phyloP scores from a whole-genome alignment of 139 green algal species.

The Trebouxia sp. region DNA sequence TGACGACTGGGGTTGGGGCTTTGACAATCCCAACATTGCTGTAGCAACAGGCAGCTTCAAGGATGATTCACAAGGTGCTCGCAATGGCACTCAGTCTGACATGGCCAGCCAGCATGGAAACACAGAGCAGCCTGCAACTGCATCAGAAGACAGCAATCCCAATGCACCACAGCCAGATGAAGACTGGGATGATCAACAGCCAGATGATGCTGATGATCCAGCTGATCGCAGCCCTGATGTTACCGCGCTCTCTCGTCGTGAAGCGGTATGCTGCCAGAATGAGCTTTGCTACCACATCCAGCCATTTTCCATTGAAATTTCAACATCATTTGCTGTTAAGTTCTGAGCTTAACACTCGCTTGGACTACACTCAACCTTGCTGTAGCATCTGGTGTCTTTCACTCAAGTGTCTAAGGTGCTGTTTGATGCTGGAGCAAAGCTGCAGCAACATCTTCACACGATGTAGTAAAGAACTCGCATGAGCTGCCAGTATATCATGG shows the following conservation, averaged over 20 bases:
- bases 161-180: neutral
- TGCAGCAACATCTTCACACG: no score
- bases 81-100: neutral
- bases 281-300: neutral
- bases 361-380: no score
- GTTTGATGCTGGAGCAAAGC: no score
- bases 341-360: no score
- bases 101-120: neutral
- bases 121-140: no score
- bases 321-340: no score
- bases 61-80: neutral
- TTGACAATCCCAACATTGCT: conserved; percentile 6
- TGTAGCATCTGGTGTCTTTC: no score
- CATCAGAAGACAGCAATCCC: neutral
- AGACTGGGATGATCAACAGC: neutral
- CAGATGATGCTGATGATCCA: neutral
- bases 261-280: neutral
- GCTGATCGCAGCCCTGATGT: conserved; percentile 3
- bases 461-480: no score
- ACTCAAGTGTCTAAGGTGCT: no score
- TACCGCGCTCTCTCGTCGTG: neutral
- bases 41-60: conserved; percentile 3
- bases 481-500: no score
- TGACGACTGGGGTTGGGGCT: conserved; percentile 16
- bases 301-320: neutral